Base-by-base conservation (phyloP, 495 filamentous ascomycete species). In the Penicillium steckii region DNA sequence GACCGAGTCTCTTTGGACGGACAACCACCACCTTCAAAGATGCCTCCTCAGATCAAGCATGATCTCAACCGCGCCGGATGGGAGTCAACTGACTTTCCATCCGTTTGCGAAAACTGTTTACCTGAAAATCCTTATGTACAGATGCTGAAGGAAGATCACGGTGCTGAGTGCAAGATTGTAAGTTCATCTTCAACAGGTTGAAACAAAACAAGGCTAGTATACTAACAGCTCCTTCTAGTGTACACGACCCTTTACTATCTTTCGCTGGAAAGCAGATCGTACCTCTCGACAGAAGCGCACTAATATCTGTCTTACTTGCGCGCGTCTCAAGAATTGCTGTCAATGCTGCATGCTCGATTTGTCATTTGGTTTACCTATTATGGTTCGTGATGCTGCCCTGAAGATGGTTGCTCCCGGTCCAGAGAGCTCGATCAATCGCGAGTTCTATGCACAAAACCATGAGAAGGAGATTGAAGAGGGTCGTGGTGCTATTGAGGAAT, bases 261-360 rank as follows among this genome's bases (percentile, higher is more conserved):
- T 98, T 71, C 83, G 85, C 52, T 98, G 93, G 93, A 89, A 92
- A 74, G 89, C 82, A 52, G 91, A 95, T 67, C 88, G 91, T 26
- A 91, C 89, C 1, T 83, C 90, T 17, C 88, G 90, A 52, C 87
- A 89, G 66, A 92, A 91, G 73, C 85, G 86, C 42, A 95, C 90
- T 37, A 90, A 85, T 56, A 91, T 97, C 65, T 97, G 91, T 69
- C 81, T 97, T n/a, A 96, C 91, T 7, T 97, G 91, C 74, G 90
- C 90, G 10, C 88, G 91, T 19, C 78, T 96, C 52, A 95, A 95
- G 76, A 97, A 97, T 76, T 95, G 94, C 75, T 98, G 94, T 68
- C 94, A 98, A 73, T 96, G 88, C 71, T 98, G 94, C 76, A 97
- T 97, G 90, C 85, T 97, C 43, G 94, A 98, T 80, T 75, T 98